Evolutionary conservation across 108 stramenopile genomes (phyloP), one percentile per base, ranked within the genome.

Genomic region (Bacterosira constricta): DNA sequence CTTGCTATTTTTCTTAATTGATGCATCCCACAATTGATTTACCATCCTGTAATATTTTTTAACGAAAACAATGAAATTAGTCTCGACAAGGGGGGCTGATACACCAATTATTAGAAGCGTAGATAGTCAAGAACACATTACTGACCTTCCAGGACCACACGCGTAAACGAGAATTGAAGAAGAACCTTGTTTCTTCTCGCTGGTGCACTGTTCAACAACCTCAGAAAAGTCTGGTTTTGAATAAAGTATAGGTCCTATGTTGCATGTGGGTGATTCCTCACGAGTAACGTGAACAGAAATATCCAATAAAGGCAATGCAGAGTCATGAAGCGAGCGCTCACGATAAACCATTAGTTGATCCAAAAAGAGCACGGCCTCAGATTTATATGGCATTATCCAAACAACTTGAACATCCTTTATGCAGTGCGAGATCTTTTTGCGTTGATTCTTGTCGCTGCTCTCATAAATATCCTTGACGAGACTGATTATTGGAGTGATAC

Each of bases 21-120:
- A 55, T 6, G 47, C 71, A 64, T 73, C 71, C 71, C 71, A 73
- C 36, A 73, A 29, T 32, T 25, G 47, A 49, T 49, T 25, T 25
- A 49, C 47, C 47, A 49, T 49, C 23, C 47, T 49, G 23, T 49
- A 8, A 26, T 49, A 10, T 3, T 1, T 49, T 1, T 49, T 10
- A 13, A n/a, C n/a, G n/a, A n/a, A n/a, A n/a, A n/a, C n/a, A 25
- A 49, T 49, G 23, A 49, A 23, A 1, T 4, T 25, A 25, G 26
- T 25, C 9, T 9, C 7, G 11, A 25, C 26, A 25, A 49, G 21
- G 23, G 1, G 47, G 47, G 11, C 47, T 20, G 3, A 47, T 18
- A 18, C 20, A 18, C 23, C n/a, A 6, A 23, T 5, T 47, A 23
- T 5, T 47, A 18, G 6, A 6, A 47, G 6, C 5, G 4, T 18